Conservation (phyloP, 352 stramenopile species). For the Lagenidium giganteum region DNA sequence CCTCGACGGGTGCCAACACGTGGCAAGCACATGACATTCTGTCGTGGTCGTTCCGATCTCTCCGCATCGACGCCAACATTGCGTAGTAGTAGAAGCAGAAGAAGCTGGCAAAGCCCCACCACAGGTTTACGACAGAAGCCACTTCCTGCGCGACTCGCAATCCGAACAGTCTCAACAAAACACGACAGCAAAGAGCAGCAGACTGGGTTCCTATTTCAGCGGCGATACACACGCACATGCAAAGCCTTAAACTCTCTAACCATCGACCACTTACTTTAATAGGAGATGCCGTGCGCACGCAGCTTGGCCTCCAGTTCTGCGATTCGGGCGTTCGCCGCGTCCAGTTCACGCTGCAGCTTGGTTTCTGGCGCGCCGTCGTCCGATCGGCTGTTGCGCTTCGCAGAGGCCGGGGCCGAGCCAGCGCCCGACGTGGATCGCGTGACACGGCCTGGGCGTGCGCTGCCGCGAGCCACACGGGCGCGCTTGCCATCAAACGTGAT, state of each 20-base stretch:
- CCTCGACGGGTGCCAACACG: conserved; percentile 68
- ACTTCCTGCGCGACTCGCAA: conserved; percentile 16
- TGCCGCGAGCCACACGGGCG: conserved; percentile 22
- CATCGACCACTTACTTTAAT: conserved; percentile 54
- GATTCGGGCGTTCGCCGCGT: conserved; percentile 80
- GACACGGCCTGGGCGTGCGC: conserved; percentile 18
- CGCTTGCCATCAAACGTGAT: conserved; percentile 86
- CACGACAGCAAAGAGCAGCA: too few relatives aligned
- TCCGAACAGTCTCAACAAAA: too few relatives aligned
- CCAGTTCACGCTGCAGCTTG: conserved; percentile 73
- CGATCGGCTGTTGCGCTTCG: conserved; percentile 17
- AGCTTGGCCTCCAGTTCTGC: conserved; percentile 81
- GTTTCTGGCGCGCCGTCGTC: conserved; percentile 33
- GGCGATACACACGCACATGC: background rate
- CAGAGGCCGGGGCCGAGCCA: conserved; percentile 14
- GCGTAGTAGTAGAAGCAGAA: conserved; percentile 5
- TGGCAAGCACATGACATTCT: conserved; percentile 90
- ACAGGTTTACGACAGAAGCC: conserved; percentile 1
- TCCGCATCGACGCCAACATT: conserved; percentile 27
- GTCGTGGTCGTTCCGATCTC: conserved; percentile 71
- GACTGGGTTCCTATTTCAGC: conserved; percentile 7
- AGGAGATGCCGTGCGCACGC: conserved; percentile 72
- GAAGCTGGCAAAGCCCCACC: too few relatives aligned
- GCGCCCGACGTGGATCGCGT: conserved; percentile 25
- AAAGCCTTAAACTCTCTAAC: too few relatives aligned